Evolutionary conservation across 1,284 basidiomycete genomes (phyloP).

Genomic region (Clitocybe nebularis): DNA sequence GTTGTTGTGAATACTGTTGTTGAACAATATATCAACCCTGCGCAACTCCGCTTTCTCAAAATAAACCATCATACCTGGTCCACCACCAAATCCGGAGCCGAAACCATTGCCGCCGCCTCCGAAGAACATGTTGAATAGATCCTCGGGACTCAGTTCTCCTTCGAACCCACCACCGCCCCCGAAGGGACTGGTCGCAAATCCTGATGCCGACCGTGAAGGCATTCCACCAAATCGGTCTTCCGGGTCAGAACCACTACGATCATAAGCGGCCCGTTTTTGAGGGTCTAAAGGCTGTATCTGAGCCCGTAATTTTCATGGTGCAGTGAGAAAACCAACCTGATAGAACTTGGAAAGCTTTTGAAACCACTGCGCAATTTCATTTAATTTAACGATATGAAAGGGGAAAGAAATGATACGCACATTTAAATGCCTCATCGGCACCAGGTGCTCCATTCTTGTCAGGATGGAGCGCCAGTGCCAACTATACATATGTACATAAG

Average conservation of each 20-base stretch:
- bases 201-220: conserved; percentile 47
- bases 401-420: conserved; percentile 43
- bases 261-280: conserved; percentile 89
- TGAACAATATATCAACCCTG: conserved; percentile 5
- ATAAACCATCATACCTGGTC: conserved; percentile 37
- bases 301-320: conserved; percentile 4
- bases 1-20: conserved; percentile 63
- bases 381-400: conserved; percentile 1
- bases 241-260: conserved; percentile 83
- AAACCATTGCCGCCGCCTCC: conserved; percentile 63
- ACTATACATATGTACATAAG: conserved; percentile 38
- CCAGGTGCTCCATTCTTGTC: conserved; percentile 98
- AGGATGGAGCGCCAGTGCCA: conserved; percentile 91
- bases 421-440: conserved; percentile 98
- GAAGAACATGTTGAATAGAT: conserved; percentile 99
- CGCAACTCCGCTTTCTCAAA: not conserved
- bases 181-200: conserved; percentile 50
- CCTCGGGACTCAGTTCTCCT: conserved; percentile 90
- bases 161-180: conserved; percentile 59
- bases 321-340: conserved; percentile 53
- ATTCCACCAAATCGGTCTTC: conserved; percentile 75
- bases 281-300: no score
- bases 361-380: conserved; percentile 71
- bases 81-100: conserved; percentile 44
- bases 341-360: conserved; percentile 94